Conservation (phyloP, 176 grass and related monocot species). For the Pontederia crassipes region DNA sequence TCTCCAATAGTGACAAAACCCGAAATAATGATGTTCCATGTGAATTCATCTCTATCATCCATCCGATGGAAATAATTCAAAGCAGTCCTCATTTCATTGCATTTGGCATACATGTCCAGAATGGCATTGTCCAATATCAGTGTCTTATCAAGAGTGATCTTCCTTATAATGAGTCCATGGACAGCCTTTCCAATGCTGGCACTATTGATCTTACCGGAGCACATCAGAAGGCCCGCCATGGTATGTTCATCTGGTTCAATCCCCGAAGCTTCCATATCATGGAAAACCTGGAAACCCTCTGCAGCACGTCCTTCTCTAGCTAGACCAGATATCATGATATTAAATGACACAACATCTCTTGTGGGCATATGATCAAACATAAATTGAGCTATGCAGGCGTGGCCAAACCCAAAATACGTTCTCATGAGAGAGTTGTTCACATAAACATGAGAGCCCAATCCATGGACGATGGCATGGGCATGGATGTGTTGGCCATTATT, state of each 20-base stretch:
- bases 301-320: slow-evolving; percentile 12
- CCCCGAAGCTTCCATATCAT: slow-evolving; percentile 16
- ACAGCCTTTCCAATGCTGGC: slow-evolving; percentile 22
- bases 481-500: slow-evolving; percentile 30
- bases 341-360: slow-evolving; percentile 24
- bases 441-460: slow-evolving; percentile 23
- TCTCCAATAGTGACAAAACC: slow-evolving; percentile 30
- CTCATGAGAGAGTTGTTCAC: slow-evolving; percentile 40
- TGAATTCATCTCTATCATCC: slow-evolving; percentile 22
- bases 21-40: slow-evolving; percentile 42
- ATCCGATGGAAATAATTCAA: slow-evolving; percentile 23
- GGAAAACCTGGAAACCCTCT: slow-evolving; percentile 26
- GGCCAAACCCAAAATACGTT: slow-evolving; percentile 36
- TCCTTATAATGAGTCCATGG: slow-evolving; percentile 18
- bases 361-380: slow-evolving; percentile 16
- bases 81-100: slow-evolving; percentile 27
- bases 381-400: slow-evolving; percentile 17
- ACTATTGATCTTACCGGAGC: slow-evolving; percentile 24
- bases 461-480: slow-evolving; percentile 28
- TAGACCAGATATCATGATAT: slow-evolving; percentile 50
- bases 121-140: slow-evolving; percentile 43
- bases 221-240: slow-evolving; percentile 32
- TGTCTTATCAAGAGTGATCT: slow-evolving; percentile 7
- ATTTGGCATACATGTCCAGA: slow-evolving; percentile 49
- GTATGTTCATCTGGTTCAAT: slow-evolving; percentile 32